A percentile compares a stretch with the other conserved stretches of the same genome.
phyloP scores from a whole-genome alignment of 2,329 filamentous ascomycete genomes.

The Colletotrichum incanum region DNA sequence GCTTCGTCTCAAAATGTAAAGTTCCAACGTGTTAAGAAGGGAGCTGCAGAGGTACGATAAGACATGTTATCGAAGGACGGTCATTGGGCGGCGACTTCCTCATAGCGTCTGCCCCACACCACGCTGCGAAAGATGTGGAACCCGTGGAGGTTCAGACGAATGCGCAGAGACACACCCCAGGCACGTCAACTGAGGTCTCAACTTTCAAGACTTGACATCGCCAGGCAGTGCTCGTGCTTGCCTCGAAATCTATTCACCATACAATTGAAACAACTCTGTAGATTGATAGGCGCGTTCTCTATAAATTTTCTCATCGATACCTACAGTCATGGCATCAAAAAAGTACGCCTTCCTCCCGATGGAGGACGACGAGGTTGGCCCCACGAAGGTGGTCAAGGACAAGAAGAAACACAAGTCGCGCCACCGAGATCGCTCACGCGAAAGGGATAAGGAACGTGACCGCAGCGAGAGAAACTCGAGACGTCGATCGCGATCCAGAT shows the following conservation, averaged over 20 bases:
- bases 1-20: constrained; percentile 39
- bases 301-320: neutral
- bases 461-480: constrained; percentile 48
- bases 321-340: constrained; percentile 65
- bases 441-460: constrained; percentile 57
- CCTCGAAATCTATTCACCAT: neutral
- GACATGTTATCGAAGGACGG: constrained; percentile 20
- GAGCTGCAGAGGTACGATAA: constrained; percentile 42
- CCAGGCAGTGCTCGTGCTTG: neutral
- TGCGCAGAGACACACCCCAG: constrained; percentile 10
- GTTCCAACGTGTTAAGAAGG: constrained; percentile 46
- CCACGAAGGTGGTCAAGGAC: constrained; percentile 66
- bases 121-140: constrained; percentile 6
- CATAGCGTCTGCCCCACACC: constrained; percentile 24
- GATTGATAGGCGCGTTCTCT: neutral
- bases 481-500: constrained; percentile 52
- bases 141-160: constrained; percentile 28
- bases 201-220: neutral
- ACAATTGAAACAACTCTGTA: neutral
- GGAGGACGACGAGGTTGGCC: constrained; percentile 75
- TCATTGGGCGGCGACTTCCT: constrained; percentile 13
- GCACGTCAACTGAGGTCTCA: constrained; percentile 25
- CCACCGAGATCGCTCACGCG: constrained; percentile 52
- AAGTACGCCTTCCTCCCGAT: constrained; percentile 79
- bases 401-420: constrained; percentile 63